phyloP scores from a whole-genome alignment of 805 yeast species.

The Myxozyma kluyveri region DNA sequence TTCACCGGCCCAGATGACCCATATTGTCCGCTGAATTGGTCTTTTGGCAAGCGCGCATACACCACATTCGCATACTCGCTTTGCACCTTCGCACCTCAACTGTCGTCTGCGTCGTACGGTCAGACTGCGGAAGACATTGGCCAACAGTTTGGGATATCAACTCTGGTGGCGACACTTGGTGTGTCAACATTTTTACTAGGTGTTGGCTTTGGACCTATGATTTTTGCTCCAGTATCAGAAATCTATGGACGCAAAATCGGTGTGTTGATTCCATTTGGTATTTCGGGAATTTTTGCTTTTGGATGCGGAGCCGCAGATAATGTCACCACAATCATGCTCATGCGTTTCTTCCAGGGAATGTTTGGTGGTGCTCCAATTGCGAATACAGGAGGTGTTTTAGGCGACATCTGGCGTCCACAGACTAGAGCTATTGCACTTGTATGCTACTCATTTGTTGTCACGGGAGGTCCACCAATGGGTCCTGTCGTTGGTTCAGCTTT shows the following conservation, averaged over 20 bases:
- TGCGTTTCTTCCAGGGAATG: slow-evolving; percentile 59
- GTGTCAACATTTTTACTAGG: slow-evolving; percentile 21
- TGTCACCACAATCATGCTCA: slow-evolving; percentile 50
- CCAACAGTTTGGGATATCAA: slow-evolving; percentile 6
- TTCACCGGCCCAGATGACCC: slow-evolving; percentile 74
- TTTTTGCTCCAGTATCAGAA: slow-evolving; percentile 57
- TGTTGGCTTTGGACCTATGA: slow-evolving; percentile 52
- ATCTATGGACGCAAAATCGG: slow-evolving; percentile 46
- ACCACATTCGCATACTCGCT: slow-evolving; percentile 45
- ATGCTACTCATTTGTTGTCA: slow-evolving; percentile 50
- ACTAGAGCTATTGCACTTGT: slow-evolving; percentile 54
- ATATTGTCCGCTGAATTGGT: slow-evolving; percentile 59
- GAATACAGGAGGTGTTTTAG: slow-evolving; percentile 57
- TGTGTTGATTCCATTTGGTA: slow-evolving; percentile 44
- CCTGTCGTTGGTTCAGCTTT: slow-evolving; percentile 52
- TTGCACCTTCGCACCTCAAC: slow-evolving; percentile 47
- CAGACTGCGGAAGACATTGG: slow-evolving; percentile 13
- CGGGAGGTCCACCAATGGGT: slow-evolving; percentile 45
- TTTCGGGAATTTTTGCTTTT: slow-evolving; percentile 46
- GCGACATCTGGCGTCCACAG: slow-evolving; percentile 53
- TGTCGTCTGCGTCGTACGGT: slow-evolving; percentile 48
- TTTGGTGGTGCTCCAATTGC: slow-evolving; percentile 61
- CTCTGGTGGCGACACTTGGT: slow-evolving; percentile 19
- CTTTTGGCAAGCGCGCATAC: slow-evolving; percentile 36
- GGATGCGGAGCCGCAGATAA: slow-evolving; percentile 53